Conservation (phyloP, 768 basidiomycete genomes). For the Sporobolomyces roseus region DNA sequence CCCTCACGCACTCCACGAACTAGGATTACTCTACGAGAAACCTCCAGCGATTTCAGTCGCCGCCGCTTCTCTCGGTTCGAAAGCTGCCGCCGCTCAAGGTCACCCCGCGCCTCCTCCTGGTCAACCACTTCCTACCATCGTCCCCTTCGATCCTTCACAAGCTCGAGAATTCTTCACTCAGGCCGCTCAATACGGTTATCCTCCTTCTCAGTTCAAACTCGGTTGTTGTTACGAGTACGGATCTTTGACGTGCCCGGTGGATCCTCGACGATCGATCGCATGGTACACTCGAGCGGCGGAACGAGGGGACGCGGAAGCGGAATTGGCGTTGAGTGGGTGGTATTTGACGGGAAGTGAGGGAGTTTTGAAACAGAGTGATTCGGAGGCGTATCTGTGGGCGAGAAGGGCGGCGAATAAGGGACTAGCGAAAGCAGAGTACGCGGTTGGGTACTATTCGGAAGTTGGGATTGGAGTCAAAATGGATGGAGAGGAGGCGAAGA, state of each 20-base stretch:
- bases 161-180: slow-evolving; percentile 83
- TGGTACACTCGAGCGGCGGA: slow-evolving; percentile 99
- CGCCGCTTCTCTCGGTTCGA: slow-evolving; percentile 24
- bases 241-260: slow-evolving; percentile 76
- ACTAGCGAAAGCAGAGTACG: slow-evolving; percentile 93
- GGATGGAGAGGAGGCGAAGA: slow-evolving; percentile 89
- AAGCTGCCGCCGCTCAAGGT: slow-evolving; percentile 24
- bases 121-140: slow-evolving; percentile 56
- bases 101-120: slow-evolving; percentile 23
- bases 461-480: slow-evolving; percentile 96
- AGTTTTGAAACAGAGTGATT: slow-evolving; percentile 93
- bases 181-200: slow-evolving; percentile 88
- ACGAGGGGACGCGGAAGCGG: slow-evolving; percentile 89
- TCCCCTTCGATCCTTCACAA: slow-evolving; percentile 73
- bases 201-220: slow-evolving; percentile 88
- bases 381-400: slow-evolving; percentile 98
- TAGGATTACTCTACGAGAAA: slow-evolving; percentile 62
- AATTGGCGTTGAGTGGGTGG: slow-evolving; percentile 95
- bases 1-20: slow-evolving; percentile 72
- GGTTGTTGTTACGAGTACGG: slow-evolving; percentile 96
- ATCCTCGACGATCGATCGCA: slow-evolving; percentile 87
- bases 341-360: slow-evolving; percentile 94
- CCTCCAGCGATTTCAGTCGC: slow-evolving; percentile 30
- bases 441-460: slow-evolving; percentile 89
- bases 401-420: slow-evolving; percentile 94